Evolutionary conservation across 495 filamentous ascomycete species (phyloP).

Genomic region (Tuber melanosporum): DNA sequence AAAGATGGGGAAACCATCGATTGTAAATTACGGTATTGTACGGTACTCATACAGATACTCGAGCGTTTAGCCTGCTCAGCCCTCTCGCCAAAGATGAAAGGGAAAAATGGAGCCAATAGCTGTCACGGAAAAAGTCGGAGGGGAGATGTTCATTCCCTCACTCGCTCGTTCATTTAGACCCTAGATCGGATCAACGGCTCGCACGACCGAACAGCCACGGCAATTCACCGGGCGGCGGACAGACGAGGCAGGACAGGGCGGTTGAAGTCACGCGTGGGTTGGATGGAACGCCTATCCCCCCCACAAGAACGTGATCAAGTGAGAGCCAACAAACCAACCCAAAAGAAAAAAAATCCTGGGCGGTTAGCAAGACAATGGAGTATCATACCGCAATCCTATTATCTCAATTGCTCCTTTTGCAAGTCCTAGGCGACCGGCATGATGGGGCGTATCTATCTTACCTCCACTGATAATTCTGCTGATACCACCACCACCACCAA

Average conservation of each 20-base stretch:
- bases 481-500: constrained; percentile 9
- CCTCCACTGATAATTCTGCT: constrained; percentile 22
- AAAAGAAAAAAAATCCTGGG: background rate
- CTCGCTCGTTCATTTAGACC: constrained; percentile 4
- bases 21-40: background rate
- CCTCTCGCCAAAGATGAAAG: constrained; percentile 19
- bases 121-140: constrained; percentile 35
- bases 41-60: no score
- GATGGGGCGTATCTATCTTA: constrained; percentile 25
- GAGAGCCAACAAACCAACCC: constrained; percentile 26
- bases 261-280: constrained; percentile 27
- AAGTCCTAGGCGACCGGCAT: constrained; percentile 17
- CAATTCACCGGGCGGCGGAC: constrained; percentile 20
- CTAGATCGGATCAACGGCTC: constrained; percentile 33
- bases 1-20: constrained; percentile 28
- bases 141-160: background rate
- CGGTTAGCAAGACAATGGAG: background rate
- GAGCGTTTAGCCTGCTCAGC: background rate
- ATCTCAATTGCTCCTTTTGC: constrained; percentile 5
- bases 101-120: constrained; percentile 6
- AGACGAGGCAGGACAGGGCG: constrained; percentile 3
- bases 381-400: background rate
- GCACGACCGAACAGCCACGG: constrained; percentile 28
- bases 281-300: constrained; percentile 11
- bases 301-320: constrained; percentile 28